Evolutionary conservation across 768 basidiomycete genomes (phyloP).

Genomic region (Amanita molliuscula): DNA sequence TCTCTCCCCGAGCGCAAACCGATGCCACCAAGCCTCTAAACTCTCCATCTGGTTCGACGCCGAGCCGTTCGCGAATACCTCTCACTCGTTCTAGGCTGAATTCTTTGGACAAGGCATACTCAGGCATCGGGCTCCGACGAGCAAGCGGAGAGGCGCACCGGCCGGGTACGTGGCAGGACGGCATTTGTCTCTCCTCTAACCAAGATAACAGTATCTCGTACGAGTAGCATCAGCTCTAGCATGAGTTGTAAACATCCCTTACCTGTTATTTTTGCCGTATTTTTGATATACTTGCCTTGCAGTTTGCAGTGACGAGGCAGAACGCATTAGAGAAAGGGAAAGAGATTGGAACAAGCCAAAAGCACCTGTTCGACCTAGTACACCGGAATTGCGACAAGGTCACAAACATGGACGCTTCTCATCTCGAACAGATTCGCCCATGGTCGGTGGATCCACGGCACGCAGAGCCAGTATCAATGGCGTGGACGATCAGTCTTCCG

Average conservation of each 20-base stretch:
- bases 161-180: background rate
- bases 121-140: background rate
- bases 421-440: slow-evolving; percentile 8
- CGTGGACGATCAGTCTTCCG: slow-evolving; percentile 32
- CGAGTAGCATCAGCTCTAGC: slow-evolving; percentile 10
- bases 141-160: slow-evolving; percentile 1
- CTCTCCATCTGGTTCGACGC: slow-evolving; percentile 2
- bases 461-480: slow-evolving; percentile 26
- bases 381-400: slow-evolving; percentile 14
- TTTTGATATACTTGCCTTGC: background rate
- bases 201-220: slow-evolving; percentile 10
- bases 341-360: slow-evolving; percentile 33
- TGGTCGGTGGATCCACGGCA: slow-evolving; percentile 4
- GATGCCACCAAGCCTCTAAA: background rate
- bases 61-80: slow-evolving; percentile 5
- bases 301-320: slow-evolving; percentile 12
- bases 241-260: background rate
- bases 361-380: slow-evolving; percentile 10
- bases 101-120: slow-evolving; percentile 6
- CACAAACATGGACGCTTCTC: slow-evolving; percentile 11
- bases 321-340: slow-evolving; percentile 29
- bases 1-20: slow-evolving; percentile 6
- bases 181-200: background rate
- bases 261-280: background rate
- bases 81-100: slow-evolving; percentile 1